Percentiles rank a stretch among this genome's conserved stretches.
Evolutionary conservation across 257 asterid species (phyloP).

Genomic region (Gardenia jasminoides): DNA sequence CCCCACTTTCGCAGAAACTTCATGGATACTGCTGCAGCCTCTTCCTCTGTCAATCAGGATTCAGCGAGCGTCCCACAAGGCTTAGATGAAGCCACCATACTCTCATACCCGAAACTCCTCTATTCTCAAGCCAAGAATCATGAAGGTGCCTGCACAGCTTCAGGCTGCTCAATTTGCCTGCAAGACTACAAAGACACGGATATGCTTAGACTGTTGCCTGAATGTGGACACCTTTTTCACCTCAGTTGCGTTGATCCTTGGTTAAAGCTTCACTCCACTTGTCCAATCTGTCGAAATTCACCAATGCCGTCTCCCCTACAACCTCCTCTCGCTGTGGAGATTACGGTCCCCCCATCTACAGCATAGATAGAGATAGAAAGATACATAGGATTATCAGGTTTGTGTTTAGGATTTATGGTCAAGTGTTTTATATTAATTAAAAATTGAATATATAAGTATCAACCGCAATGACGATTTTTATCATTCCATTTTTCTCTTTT

Average conservation of each 20-base stretch:
- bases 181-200: slow-evolving; percentile 61
- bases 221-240: slow-evolving; percentile 63
- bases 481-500: no score
- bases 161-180: slow-evolving; percentile 61
- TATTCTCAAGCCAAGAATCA: slow-evolving; percentile 36
- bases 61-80: slow-evolving; percentile 14
- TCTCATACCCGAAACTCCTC: slow-evolving; percentile 39
- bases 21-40: neutral
- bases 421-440: no score
- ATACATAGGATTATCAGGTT: no score
- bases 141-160: slow-evolving; percentile 20
- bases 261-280: slow-evolving; percentile 46
- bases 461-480: no score
- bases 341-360: neutral
- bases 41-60: neutral
- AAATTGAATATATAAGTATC: no score
- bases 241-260: slow-evolving; percentile 59
- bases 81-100: slow-evolving; percentile 34
- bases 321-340: slow-evolving; percentile 4
- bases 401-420: no score
- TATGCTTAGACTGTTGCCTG: slow-evolving; percentile 47
- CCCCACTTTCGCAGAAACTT: neutral
- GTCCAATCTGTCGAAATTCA: slow-evolving; percentile 66
- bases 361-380: neutral
- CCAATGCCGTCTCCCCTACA: slow-evolving; percentile 22